Evolutionary conservation across 2,329 filamentous ascomycete species (phyloP).

Genomic region (Neocucurbitaria cava): DNA sequence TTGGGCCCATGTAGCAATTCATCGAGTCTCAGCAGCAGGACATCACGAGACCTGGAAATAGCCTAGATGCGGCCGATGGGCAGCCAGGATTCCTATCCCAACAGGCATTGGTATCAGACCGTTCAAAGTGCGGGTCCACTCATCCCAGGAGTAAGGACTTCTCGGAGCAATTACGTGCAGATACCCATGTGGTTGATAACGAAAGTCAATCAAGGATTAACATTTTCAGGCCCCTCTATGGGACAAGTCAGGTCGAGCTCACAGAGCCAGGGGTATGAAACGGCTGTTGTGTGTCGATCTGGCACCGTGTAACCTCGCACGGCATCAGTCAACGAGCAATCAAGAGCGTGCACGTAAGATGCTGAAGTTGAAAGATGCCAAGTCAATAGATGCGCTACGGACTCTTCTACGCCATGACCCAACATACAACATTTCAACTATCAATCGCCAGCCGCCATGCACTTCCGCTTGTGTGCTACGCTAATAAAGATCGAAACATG

Average conservation of each 20-base stretch:
- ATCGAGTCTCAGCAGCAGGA: slow-evolving; percentile 1
- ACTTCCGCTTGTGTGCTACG: slow-evolving; percentile 8
- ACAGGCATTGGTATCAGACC: background rate
- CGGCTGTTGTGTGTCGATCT: slow-evolving; percentile 4
- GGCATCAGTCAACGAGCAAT: slow-evolving; percentile 9
- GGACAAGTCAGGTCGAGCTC: background rate
- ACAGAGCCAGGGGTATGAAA: slow-evolving; percentile 9
- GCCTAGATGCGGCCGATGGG: slow-evolving; percentile 18
- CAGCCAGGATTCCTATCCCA: slow-evolving; percentile 6
- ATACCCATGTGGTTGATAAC: background rate
- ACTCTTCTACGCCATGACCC: background rate
- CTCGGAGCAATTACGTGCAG: background rate
- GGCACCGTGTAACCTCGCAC: slow-evolving; percentile 12
- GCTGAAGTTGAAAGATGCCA: background rate
- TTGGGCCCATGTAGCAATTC: background rate
- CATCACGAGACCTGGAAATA: slow-evolving; percentile 8
- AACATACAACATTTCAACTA: background rate
- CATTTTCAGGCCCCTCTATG: background rate
- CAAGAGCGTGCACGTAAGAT: slow-evolving; percentile 6
- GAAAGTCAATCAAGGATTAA: background rate
- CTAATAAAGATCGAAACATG: slow-evolving; percentile 16
- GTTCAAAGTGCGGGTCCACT: background rate
- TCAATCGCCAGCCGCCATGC: background rate
- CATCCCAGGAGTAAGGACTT: background rate
- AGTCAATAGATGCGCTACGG: background rate